Base-by-base conservation (phyloP, 345 rosid genomes). In the Carallia pectinifolia region DNA sequence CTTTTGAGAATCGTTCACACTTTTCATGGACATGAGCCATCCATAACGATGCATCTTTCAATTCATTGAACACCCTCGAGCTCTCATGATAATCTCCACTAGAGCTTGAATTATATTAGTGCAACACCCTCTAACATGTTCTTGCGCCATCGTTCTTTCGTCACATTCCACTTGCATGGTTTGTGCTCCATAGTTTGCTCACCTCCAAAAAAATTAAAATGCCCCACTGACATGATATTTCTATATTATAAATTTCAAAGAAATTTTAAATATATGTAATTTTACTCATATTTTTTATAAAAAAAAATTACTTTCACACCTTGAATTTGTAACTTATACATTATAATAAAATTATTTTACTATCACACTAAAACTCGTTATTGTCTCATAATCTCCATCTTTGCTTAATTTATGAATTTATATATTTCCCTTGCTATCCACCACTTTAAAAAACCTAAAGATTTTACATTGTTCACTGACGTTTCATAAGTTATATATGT, bases 111-210 rank as follows among this genome's bases (percentile, higher is more conserved):
- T 70, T 69, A 47, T 73, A 66, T 66, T 69, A 74, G 70, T 68
- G 81, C 71, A 62, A 55, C 16, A 40, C 40, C 60, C 33, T 23
- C 27, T 34, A 27, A 30, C 15, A 37, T 55, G 59, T 33, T 33
- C 48, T 50, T 44, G 40, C 71, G 50, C 66, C 75, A 72, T 68
- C 72, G 50, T 72, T 64, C 74, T 80, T 50, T 4, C 38, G 80
- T 78, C 83, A 80, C 64, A 65, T 8, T 71, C 86, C 81, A 82
- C 84, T 76, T 67, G 4, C 67, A 56, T 72, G 68, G 74, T 66
- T 81, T 69, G 81, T 75, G 64, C 78, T 73, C 72, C 78, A 71
- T 53, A 8, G 67, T 77, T 75, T 65, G 31, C 55, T 63, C 54
- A 44, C 62, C 38, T 44, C 50, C 50, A 12, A 12, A 3, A 2